Evolutionary conservation across 2,329 filamentous ascomycete species (phyloP).

Genomic region (Alternaria solani): DNA sequence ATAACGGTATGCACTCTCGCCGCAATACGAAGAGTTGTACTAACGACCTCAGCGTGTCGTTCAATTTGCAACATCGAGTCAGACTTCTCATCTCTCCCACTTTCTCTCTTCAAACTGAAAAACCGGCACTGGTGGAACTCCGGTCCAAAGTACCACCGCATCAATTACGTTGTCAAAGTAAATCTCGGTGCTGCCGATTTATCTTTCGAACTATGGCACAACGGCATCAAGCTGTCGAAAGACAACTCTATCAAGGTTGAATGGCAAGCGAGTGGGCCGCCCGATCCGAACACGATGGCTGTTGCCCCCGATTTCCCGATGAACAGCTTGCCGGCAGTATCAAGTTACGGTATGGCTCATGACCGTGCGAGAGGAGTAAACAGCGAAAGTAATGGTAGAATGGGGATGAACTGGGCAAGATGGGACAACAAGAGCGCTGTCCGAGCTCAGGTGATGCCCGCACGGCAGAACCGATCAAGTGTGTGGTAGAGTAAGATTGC

Average conservation of each 20-base stretch:
- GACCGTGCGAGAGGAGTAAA: not conserved
- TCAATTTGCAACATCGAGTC: conserved; percentile 30
- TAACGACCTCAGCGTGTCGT: conserved; percentile 19
- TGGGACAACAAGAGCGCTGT: not conserved
- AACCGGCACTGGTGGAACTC: conserved; percentile 34
- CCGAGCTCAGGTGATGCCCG: not conserved
- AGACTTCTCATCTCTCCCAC: conserved; percentile 24
- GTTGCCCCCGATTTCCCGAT: conserved; percentile 13
- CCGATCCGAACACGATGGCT: not conserved
- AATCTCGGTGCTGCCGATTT: conserved; percentile 30
- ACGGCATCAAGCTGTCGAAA: conserved; percentile 29
- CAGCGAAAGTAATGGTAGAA: not conserved
- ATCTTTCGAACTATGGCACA: conserved; percentile 32
- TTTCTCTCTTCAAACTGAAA: conserved; percentile 30
- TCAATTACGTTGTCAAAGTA: conserved; percentile 29
- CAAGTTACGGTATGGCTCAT: not conserved
- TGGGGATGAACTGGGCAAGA: not conserved
- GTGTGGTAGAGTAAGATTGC: not conserved
- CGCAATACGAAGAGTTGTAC: not conserved
- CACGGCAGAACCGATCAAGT: not conserved
- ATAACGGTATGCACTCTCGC: conserved; percentile 8
- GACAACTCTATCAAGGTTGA: conserved; percentile 34
- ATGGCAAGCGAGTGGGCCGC: conserved; percentile 26
- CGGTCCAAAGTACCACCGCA: conserved; percentile 29
- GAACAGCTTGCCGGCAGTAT: conserved; percentile 4